Evolutionary conservation across 2,329 filamentous ascomycete genomes (phyloP).

Genomic region (Verticillium isaacii): DNA sequence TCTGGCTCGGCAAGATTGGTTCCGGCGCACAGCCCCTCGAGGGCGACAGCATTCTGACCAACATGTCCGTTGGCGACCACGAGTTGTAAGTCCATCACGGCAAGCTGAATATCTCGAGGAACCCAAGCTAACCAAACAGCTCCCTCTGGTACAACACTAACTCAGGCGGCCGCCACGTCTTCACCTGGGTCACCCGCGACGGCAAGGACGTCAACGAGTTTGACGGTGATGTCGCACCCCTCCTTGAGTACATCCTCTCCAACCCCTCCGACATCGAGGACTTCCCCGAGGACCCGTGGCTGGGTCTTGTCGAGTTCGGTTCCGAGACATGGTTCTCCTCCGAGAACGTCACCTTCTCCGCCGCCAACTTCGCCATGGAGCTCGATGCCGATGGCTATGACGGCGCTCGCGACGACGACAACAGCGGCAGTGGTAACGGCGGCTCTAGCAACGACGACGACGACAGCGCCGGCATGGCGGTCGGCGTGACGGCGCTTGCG

Average conservation of each 20-base stretch:
- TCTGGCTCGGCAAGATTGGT: conserved; percentile 24
- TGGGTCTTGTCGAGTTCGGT: conserved; percentile 25
- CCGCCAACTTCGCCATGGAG: conserved; percentile 18
- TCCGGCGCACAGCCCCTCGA: conserved; percentile 20
- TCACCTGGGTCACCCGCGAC: conserved; percentile 21
- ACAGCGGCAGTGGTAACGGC: background rate
- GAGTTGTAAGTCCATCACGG: conserved; percentile 19
- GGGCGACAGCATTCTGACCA: conserved; percentile 15
- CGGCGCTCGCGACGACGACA: conserved; percentile 1
- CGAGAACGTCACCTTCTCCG: conserved; percentile 24
- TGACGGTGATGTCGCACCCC: conserved; percentile 22
- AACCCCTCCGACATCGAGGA: conserved; percentile 18
- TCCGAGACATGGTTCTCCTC: conserved; percentile 22
- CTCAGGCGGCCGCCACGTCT: conserved; percentile 21
- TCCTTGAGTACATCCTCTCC: conserved; percentile 24
- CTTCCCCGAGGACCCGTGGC: conserved; percentile 13
- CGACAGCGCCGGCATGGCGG: background rate
- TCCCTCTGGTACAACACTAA: conserved; percentile 22
- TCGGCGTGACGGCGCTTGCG: background rate
- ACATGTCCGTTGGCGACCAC: conserved; percentile 17
- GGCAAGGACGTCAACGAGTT: conserved; percentile 18
- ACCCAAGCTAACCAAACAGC: conserved; percentile 10
- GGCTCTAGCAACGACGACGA: background rate
- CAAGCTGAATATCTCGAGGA: background rate
- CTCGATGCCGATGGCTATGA: conserved; percentile 10